Base-by-base conservation (phyloP, 2,329 filamentous ascomycete species). In the Hypoxylon sp. region DNA sequence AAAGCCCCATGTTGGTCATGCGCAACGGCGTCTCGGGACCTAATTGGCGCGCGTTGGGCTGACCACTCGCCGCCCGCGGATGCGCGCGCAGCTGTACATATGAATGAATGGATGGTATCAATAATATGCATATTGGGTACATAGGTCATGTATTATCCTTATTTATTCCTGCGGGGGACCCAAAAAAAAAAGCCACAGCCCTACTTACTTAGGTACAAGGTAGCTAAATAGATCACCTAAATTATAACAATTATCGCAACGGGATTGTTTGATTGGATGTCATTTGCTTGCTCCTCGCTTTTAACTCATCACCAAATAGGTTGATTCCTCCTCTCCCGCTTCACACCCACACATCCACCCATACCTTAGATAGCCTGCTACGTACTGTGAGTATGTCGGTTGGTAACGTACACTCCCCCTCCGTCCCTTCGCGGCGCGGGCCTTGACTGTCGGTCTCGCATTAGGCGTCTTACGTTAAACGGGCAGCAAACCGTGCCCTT, bases 401-500 rank as follows among this genome's bases (percentile, higher is more conserved):
- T 8, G 8, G 5, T 6, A 31, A 31, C 2, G 5, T 31, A 31
- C 29, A 31, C 29, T 31, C 29, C 29, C 29, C 29, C 26, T 29
- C 47, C 52, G 53, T 46, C 62, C 19, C 44, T 26, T 51, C 26
- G n/a, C 62, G 63, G 63, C 59, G 54, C 66, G 58, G 63, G 42
- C 55, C 60, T 47, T 64, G 31, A 31, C 59, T 63, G 58, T 64
- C 58, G 33, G 46, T 61, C 60, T 29, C 65, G 59, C 57, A 63
- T 68, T 63, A 65, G 62, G 65, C 68, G 65, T 68, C 65, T 70
- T 70, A 70, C 68, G 68, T 68, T 63, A 39, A 61, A 70, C 67
- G 67, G 65, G 54, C 63, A 67, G 39, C 62, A 69, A 55, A 68
- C 51, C 53, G 54, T 50, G 47, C 55, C 44, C 69, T 69, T 67